Percentiles rank a stretch among this genome's conserved stretches.
phyloP scores from a whole-genome alignment of 2,329 filamentous ascomycete species.

The Polychaeton citri region DNA sequence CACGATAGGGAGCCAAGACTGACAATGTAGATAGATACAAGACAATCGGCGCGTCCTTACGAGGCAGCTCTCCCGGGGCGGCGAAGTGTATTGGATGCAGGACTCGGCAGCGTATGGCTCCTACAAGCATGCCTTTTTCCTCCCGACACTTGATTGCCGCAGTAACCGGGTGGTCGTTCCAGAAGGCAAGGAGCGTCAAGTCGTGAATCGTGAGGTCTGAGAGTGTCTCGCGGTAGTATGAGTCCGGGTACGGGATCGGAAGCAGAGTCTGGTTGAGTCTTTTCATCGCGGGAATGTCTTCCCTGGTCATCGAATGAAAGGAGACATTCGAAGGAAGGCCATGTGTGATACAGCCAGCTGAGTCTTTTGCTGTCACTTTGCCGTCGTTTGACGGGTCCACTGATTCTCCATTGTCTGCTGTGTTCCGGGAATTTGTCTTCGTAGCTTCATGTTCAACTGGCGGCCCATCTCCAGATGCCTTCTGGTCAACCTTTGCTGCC shows the following conservation, averaged over 20 bases:
- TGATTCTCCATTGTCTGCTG: too few species aligned
- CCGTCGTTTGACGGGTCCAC: slow-evolving; percentile 1
- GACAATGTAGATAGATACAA: slow-evolving; percentile 51
- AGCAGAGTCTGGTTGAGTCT: slow-evolving; percentile 45
- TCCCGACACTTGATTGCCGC: neutral
- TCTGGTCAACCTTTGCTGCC: slow-evolving; percentile 5
- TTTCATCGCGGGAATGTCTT: slow-evolving; percentile 42
- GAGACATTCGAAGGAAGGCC: slow-evolving; percentile 36
- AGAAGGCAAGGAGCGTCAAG: slow-evolving; percentile 47
- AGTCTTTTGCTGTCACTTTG: neutral
- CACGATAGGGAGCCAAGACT: slow-evolving; percentile 46
- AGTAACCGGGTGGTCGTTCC: slow-evolving; percentile 32
- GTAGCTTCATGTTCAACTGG: too few species aligned
- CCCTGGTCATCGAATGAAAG: slow-evolving; percentile 38
- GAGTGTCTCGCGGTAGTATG: slow-evolving; percentile 48
- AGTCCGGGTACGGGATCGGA: slow-evolving; percentile 47
- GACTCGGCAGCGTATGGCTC: slow-evolving; percentile 34
- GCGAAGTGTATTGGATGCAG: slow-evolving; percentile 14
- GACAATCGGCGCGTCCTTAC: slow-evolving; percentile 14
- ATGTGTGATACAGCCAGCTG: neutral
- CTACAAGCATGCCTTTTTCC: slow-evolving; percentile 26
- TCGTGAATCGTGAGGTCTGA: slow-evolving; percentile 38
- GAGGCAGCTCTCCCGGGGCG: neutral
- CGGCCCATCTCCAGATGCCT: neutral
- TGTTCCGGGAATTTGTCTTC: too few species aligned